Conservation (phyloP, 208 protist species). For the Leishmania gerbilli region DNA sequence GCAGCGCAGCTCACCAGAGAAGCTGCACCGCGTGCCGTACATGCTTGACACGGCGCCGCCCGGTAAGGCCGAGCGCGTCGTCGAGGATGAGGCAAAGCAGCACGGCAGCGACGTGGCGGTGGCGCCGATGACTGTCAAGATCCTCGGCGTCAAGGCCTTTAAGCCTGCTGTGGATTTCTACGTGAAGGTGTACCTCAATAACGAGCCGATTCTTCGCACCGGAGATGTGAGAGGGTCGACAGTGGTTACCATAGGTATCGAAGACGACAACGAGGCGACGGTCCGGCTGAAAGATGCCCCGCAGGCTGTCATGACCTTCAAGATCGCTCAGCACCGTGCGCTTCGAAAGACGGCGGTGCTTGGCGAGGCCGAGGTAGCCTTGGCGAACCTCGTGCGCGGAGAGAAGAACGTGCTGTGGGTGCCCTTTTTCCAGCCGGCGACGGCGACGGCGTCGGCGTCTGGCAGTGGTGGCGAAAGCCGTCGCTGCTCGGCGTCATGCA, state of each 20-base stretch:
- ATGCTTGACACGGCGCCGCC: constrained; percentile 50
- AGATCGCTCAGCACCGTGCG: constrained; percentile 48
- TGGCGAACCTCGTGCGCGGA: constrained; percentile 55
- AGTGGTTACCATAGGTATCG: constrained; percentile 50
- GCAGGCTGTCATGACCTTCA: constrained; percentile 50
- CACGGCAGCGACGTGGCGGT: constrained; percentile 29
- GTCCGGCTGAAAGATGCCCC: constrained; percentile 49
- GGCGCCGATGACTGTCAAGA: constrained; percentile 70
- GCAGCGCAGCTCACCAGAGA: constrained; percentile 49
- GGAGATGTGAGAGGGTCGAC: constrained; percentile 32
- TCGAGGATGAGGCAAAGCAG: constrained; percentile 38
- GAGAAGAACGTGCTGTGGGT: constrained; percentile 76
- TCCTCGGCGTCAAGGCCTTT: constrained; percentile 67
- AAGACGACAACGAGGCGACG: constrained; percentile 68
- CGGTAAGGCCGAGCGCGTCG: constrained; percentile 37
- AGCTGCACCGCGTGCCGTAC: constrained; percentile 67
- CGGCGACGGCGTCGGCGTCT: not conserved
- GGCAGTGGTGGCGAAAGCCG: not conserved
- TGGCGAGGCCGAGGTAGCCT: constrained; percentile 50
- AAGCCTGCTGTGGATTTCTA: constrained; percentile 41
- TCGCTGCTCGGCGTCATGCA: not conserved
- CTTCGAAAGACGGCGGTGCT: constrained; percentile 43
- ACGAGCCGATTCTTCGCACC: constrained; percentile 56
- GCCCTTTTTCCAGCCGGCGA: constrained; percentile 42
- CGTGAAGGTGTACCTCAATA: constrained; percentile 75